Evolutionary conservation across 2,329 filamentous ascomycete genomes (phyloP), one percentile per base, ranked within the genome.

Genomic region (Sporothrix globosa): DNA sequence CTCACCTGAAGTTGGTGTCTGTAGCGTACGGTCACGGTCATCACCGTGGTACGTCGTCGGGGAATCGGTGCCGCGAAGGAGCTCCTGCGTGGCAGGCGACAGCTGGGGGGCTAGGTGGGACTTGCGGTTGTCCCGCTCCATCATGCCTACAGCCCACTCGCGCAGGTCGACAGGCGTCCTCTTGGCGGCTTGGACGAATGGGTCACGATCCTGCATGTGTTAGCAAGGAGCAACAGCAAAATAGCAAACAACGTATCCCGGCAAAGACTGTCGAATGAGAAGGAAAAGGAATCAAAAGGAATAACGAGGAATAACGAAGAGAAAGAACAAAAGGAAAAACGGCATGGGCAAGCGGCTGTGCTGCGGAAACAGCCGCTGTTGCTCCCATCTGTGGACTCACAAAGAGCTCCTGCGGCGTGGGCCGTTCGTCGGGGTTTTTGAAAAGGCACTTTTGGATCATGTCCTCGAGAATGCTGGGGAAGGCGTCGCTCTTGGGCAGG

Each of bases 401-500:
- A 81, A 92, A 97, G 72, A 99, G 89, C 76, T 98, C 93, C 76
- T 95, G 91, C 10, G 96, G 96, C 5, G 96, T 98, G 67, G 95
- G 96, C 68, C 96, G 89, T 77, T 92, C 88, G 72, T 94, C 92
- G 0, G 96, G 92, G 73, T 92, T 89, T 83, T 99, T 99, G 80
- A 90, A 90, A 74, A 99, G 83, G 81, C 96, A 99, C 80, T 96
- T 97, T 74, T 96, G 93, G 71, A 98, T 95, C 88, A 98, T 97
- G 74, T 98, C 93, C 76, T 98, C 95, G 61, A 99, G 82, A 74
- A 98, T 98, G 39, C 89, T 88, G 0, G 96, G 96, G 84, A 99
- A 99, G 2, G 96, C 96, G 78, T 98, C 96, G 77, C 94, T 97
- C 87, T 97, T 97, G 54, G 96, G 96, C 67, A 99, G 86, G 78